Percentiles rank a stretch among this genome's conserved stretches.
Conservation (phyloP, 768 basidiomycete species). For the Coprinopsis sp. region DNA sequence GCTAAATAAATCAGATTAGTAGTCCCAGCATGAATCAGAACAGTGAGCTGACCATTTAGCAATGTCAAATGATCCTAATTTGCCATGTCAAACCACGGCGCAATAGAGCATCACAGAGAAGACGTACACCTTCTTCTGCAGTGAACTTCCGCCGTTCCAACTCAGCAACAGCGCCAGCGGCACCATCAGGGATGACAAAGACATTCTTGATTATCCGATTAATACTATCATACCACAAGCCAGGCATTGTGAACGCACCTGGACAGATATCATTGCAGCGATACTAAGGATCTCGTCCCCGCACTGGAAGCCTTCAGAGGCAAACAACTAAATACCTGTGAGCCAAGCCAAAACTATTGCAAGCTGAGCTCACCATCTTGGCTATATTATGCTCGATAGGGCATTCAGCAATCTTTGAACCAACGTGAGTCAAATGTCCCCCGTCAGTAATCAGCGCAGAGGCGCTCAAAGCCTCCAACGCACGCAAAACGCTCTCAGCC, state of each 20-base stretch:
- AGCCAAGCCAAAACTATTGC: neutral
- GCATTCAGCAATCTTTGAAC: slow-evolving; percentile 87
- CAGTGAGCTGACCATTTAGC: slow-evolving; percentile 68
- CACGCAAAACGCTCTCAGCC: slow-evolving; percentile 77
- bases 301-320: slow-evolving; percentile 79
- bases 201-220: slow-evolving; percentile 54
- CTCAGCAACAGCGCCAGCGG: slow-evolving; percentile 81
- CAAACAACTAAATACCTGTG: slow-evolving; percentile 59
- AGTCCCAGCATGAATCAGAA: neutral
- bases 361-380: slow-evolving; percentile 68
- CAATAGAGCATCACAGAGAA: neutral
- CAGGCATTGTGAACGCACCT: slow-evolving; percentile 39
- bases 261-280: slow-evolving; percentile 91
- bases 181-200: slow-evolving; percentile 85
- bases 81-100: neutral
- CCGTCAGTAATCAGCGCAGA: slow-evolving; percentile 83
- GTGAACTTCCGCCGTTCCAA: slow-evolving; percentile 94
- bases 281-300: slow-evolving; percentile 96
- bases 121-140: slow-evolving; percentile 89
- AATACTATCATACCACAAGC: neutral
- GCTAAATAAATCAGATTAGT: slow-evolving; percentile 37
- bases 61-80: slow-evolving; percentile 88
- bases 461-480: slow-evolving; percentile 76
- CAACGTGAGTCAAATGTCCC: slow-evolving; percentile 70
- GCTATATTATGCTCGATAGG: slow-evolving; percentile 91